These are phyloP conservation scores for Dothideomycetes sp. DNA, from an alignment of 2,329 filamentous ascomycete genomes.

Conservation along the genomic window DNA sequence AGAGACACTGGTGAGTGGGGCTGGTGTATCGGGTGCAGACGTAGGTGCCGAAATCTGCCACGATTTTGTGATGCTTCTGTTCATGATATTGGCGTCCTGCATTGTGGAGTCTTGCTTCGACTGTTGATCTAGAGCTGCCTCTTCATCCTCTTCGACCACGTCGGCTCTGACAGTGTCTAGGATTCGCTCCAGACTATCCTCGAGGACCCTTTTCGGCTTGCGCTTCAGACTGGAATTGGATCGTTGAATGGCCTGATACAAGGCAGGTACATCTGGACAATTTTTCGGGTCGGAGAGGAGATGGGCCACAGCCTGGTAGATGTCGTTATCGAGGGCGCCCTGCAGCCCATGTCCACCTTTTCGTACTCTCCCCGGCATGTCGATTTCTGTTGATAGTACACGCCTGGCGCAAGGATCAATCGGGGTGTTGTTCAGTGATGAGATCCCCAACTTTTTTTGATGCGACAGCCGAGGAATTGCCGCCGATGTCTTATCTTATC, in stretches of 20 bases:
- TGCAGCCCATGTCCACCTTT: slow-evolving; percentile 14
- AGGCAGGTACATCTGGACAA: slow-evolving; percentile 44
- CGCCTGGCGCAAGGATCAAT: no score
- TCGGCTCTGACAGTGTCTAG: slow-evolving; percentile 60
- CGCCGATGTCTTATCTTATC: no score
- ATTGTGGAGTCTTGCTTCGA: slow-evolving; percentile 14
- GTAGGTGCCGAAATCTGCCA: slow-evolving; percentile 34
- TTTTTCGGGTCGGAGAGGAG: slow-evolving; percentile 53
- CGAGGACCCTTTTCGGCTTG: slow-evolving; percentile 67
- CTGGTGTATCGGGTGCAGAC: slow-evolving; percentile 15
- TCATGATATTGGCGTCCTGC: slow-evolving; percentile 47
- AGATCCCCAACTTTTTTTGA: neutral
- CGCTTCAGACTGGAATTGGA: slow-evolving; percentile 83
- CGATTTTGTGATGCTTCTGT: slow-evolving; percentile 50
- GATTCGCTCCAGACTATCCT: slow-evolving; percentile 77
- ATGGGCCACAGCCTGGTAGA: slow-evolving; percentile 72
- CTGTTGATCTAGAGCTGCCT: slow-evolving; percentile 36
- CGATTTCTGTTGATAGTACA: neutral
- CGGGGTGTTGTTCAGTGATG: no score
- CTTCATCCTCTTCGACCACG: slow-evolving; percentile 44
- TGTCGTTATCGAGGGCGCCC: slow-evolving; percentile 32
- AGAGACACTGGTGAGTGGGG: slow-evolving; percentile 14
- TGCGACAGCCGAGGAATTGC: no score
- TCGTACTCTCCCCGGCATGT: neutral
- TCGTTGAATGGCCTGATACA: slow-evolving; percentile 70